A percentile compares a stretch with the other conserved stretches of the same genome.
These are phyloP conservation scores for Cytidiella melzeri DNA, from an alignment of 768 basidiomycete genomes.

Conservation along the genomic window DNA sequence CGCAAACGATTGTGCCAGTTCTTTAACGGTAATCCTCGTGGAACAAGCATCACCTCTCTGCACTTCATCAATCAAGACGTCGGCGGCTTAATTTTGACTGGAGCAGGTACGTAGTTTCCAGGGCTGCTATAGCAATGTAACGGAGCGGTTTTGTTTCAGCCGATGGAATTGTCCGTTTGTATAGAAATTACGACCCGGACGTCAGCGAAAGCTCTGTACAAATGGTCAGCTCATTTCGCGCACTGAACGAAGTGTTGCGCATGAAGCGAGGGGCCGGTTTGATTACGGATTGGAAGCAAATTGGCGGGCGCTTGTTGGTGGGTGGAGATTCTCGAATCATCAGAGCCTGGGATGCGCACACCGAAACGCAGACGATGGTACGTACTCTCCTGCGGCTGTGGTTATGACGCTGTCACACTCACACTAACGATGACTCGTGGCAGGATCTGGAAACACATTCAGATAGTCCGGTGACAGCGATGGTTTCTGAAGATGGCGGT, in stretches of 20 bases:
- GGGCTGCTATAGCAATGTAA: background rate
- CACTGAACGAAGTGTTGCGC: conserved; percentile 70
- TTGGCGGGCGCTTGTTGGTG: conserved; percentile 76
- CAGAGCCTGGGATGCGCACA: conserved; percentile 92
- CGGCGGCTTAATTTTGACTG: conserved; percentile 83
- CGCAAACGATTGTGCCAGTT: conserved; percentile 75
- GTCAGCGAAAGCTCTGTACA: conserved; percentile 69
- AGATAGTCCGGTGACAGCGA: conserved; percentile 83
- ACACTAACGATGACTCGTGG: background rate
- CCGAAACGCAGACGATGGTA: conserved; percentile 73
- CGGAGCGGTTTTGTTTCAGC: conserved; percentile 39
- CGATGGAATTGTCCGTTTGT: conserved; percentile 88
- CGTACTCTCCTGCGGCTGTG: too few species aligned
- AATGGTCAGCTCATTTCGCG: conserved; percentile 93
- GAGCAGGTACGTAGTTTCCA: conserved; percentile 54
- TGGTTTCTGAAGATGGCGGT: conserved; percentile 70
- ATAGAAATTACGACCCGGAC: conserved; percentile 82
- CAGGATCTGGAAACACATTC: conserved; percentile 89
- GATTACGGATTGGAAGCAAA: conserved; percentile 91
- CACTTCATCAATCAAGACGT: conserved; percentile 96
- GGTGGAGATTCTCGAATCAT: conserved; percentile 89
- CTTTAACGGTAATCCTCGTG: conserved; percentile 80
- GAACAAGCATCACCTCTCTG: conserved; percentile 80
- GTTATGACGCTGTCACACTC: background rate
- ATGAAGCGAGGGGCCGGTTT: conserved; percentile 77